phyloP scores from a whole-genome alignment of 768 basidiomycete species.

The Clathrus columnatus region DNA sequence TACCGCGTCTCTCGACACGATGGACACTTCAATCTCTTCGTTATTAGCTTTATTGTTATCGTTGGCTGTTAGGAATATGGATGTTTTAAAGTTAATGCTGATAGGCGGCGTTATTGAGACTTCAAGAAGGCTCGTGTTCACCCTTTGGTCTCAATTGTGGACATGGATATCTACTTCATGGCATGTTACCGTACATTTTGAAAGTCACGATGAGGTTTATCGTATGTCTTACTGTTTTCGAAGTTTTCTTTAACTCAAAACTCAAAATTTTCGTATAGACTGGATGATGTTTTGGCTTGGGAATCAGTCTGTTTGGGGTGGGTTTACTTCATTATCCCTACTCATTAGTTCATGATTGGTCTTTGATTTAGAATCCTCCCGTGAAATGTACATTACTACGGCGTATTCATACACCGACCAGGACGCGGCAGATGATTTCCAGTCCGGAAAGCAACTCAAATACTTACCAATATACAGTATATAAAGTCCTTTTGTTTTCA shows the following conservation, averaged over 20 bases:
- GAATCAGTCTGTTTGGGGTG: conserved; percentile 5
- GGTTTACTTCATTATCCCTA: background rate
- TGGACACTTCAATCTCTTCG: conserved; percentile 20
- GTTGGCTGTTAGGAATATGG: conserved; percentile 39
- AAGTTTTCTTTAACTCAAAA: background rate
- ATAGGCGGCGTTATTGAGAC: conserved; percentile 57
- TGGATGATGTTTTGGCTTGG: conserved; percentile 9
- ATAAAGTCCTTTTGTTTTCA: background rate
- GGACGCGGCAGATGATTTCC: background rate
- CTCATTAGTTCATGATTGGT: background rate
- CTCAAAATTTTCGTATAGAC: background rate
- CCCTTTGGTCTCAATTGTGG: conserved; percentile 35
- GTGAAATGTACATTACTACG: conserved; percentile 2
- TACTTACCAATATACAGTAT: conserved; percentile 2
- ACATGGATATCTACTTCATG: conserved; percentile 38
- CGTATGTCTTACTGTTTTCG: conserved; percentile 29
- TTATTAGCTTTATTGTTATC: conserved; percentile 40
- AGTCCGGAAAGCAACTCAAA: background rate
- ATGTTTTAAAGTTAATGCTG: conserved; percentile 57
- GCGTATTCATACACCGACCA: background rate
- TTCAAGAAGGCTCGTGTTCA: conserved; percentile 37
- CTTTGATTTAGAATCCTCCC: background rate
- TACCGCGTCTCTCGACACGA: conserved; percentile 16
- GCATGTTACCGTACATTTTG: conserved; percentile 47
- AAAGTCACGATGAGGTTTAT: conserved; percentile 48